Base-by-base conservation (phyloP, 75 land plant genomes). In the Pinus albicaulis region DNA sequence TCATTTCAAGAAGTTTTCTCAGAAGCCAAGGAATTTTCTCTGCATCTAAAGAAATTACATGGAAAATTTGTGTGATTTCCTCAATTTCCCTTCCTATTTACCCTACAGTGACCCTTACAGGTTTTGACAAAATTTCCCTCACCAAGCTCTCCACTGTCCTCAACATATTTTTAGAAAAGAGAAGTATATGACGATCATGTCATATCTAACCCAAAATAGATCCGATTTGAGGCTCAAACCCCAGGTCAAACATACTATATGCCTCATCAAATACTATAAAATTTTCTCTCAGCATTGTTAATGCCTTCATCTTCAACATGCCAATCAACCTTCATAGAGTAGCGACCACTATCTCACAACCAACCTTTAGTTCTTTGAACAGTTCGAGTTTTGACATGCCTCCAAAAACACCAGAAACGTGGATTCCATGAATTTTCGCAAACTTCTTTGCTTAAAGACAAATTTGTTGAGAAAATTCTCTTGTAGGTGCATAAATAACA, bases 121-220 rank as follows among this genome's bases (percentile, higher is more conserved):
- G 98, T 82, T 92, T 95, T 58, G 89, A n/a, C 24, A 97, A 82
- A 59, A 92, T 86, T 83, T 97, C 99, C 74, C 99, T 80, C 8
- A 98, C 98, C 59, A 97, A 74, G 57, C 89, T 82, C 76, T 97
- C 99, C 71, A 97, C 92, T 82, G 85, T 95, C 71, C 83, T 64
- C 19, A 95, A 95, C 99, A 97, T 97, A n/a, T 98, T 97, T 34
- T 98, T 98, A 57, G 99, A 97, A 75, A 97, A 97, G 25, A 97
- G 88, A 62, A 95, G 76, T 23, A 98, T 97, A 76, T 97, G 99
- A 16, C 99, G 95, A 71, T 97, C 99, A 69, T 95, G 99, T 77
- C 99, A 80, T 22, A 97, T 94, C 57, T 97, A 98, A 58, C 99
- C 99, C 22, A 94, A 98, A 71, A 94, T 91, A 19, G 99, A 97